Percentiles rank a stretch among this genome's conserved stretches.
Evolutionary conservation across 2,329 filamentous ascomycete genomes (phyloP).

Genomic region (Pleoardoris graminearum): DNA sequence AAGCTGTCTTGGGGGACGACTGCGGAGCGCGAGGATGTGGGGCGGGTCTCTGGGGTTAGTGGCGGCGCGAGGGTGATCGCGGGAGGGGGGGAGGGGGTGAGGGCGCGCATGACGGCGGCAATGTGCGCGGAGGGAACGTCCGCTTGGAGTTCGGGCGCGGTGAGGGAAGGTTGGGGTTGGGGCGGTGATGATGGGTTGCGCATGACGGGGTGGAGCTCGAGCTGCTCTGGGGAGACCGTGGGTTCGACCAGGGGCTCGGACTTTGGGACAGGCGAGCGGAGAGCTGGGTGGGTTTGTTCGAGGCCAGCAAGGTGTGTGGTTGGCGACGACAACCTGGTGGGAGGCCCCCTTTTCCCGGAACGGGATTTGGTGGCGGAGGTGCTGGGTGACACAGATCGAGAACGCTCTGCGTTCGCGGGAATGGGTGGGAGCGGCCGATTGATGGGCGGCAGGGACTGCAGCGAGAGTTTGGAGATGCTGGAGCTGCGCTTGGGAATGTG

Average conservation of each 20-base stretch:
- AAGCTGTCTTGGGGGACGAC: background rate
- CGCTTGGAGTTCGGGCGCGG: slow-evolving; percentile 3
- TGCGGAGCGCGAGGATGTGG: slow-evolving; percentile 11
- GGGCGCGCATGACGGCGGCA: slow-evolving; percentile 12
- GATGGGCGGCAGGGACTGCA: slow-evolving; percentile 22
- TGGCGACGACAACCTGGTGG: background rate
- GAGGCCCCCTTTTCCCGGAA: background rate
- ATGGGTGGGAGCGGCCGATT: slow-evolving; percentile 32
- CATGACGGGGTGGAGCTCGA: slow-evolving; percentile 22
- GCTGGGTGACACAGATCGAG: slow-evolving; percentile 22
- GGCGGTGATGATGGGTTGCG: slow-evolving; percentile 11
- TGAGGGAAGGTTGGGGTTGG: background rate
- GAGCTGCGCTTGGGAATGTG: slow-evolving; percentile 14
- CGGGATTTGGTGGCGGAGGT: background rate
- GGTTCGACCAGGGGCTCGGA: slow-evolving; percentile 8
- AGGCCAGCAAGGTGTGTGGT: slow-evolving; percentile 3
- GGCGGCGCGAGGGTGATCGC: background rate
- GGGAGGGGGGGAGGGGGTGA: slow-evolving; percentile 5
- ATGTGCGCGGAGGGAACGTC: slow-evolving; percentile 15
- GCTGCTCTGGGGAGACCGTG: slow-evolving; percentile 1
- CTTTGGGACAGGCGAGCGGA: background rate
- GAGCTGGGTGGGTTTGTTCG: slow-evolving; percentile 3
- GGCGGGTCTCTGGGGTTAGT: background rate
- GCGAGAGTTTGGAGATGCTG: slow-evolving; percentile 17
- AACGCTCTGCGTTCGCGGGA: slow-evolving; percentile 18